Conservation (phyloP, 75 land plant species). For the Picea sitchensis region DNA sequence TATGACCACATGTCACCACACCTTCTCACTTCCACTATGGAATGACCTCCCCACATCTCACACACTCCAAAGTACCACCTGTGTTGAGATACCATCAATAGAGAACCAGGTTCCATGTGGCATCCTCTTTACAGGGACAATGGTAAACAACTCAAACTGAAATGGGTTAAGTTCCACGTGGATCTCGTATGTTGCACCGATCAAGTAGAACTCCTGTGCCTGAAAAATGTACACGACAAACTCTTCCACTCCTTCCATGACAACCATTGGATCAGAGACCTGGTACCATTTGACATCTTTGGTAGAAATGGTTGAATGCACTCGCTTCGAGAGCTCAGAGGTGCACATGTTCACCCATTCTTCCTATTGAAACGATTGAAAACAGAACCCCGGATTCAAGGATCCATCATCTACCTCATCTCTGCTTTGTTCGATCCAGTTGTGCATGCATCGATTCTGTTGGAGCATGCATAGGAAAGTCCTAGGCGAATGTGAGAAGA, state of each 20-base stretch:
- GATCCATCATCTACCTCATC: too few species aligned
- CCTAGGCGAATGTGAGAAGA: too few species aligned
- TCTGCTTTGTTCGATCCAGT: too few species aligned
- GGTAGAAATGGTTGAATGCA: constrained; percentile 16
- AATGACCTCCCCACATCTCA: constrained; percentile 3
- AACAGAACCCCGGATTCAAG: too few species aligned
- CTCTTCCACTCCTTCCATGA: constrained; percentile 19
- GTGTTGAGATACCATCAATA: constrained; percentile 58
- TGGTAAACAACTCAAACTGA: constrained; percentile 58
- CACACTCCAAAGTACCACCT: constrained; percentile 38
- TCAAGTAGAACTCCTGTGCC: constrained; percentile 25
- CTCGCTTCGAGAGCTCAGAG: constrained; percentile 29
- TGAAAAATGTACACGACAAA: constrained; percentile 39
- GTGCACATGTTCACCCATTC: constrained; percentile 35
- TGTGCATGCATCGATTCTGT: too few species aligned
- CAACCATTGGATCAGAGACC: constrained; percentile 20
- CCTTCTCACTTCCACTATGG: constrained; percentile 30
- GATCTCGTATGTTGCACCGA: constrained; percentile 20
- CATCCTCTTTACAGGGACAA: constrained; percentile 41
- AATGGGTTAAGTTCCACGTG: constrained; percentile 55
- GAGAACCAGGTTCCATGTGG: constrained; percentile 33
- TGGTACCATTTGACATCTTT: constrained; percentile 61
- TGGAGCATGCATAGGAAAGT: too few species aligned
- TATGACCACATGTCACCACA: constrained; percentile 28
- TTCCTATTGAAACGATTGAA: not conserved